These are phyloP conservation scores for Aegilops longissima DNA, from an alignment of 176 grass and related monocot genomes.

Conservation along the genomic window DNA sequence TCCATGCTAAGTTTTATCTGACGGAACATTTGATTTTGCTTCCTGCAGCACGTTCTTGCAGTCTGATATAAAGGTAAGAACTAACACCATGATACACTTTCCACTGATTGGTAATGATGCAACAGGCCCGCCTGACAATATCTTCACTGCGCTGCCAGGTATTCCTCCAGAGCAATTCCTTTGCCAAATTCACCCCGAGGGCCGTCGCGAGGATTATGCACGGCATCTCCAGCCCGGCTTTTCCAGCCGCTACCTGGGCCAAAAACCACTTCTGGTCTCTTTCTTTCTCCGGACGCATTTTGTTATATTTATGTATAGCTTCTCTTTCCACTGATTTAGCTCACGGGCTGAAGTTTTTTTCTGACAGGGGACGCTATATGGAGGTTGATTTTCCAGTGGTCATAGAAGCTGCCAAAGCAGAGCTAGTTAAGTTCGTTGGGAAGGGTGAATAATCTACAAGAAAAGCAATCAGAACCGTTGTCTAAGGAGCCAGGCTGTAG, in stretches of 20 bases:
- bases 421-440: slow-evolving; percentile 64
- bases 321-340: neutral
- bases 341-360: neutral
- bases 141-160: slow-evolving; percentile 42
- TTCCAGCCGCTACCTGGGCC: slow-evolving; percentile 75
- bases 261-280: slow-evolving; percentile 87
- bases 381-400: slow-evolving; percentile 85
- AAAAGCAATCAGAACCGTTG: neutral
- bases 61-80: slow-evolving; percentile 85
- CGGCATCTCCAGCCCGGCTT: slow-evolving; percentile 75
- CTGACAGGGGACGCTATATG: slow-evolving; percentile 70
- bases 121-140: neutral
- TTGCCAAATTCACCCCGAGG: slow-evolving; percentile 80
- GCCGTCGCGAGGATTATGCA: slow-evolving; percentile 95
- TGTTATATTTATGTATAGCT: neutral
- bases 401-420: slow-evolving; percentile 89
- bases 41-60: slow-evolving; percentile 77
- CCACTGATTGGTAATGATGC: neutral
- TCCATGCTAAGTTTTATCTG: neutral
- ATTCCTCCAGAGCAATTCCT: slow-evolving; percentile 90
- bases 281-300: neutral
- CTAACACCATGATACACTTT: neutral
- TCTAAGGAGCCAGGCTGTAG: neutral
- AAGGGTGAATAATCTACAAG: slow-evolving; percentile 49
- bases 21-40: slow-evolving; percentile 22